A percentile compares a stretch with the other conserved stretches of the same genome.
These are phyloP conservation scores for Botrytis hyacinthi DNA, from an alignment of 2,329 filamentous ascomycete genomes.

Conservation along the genomic window DNA sequence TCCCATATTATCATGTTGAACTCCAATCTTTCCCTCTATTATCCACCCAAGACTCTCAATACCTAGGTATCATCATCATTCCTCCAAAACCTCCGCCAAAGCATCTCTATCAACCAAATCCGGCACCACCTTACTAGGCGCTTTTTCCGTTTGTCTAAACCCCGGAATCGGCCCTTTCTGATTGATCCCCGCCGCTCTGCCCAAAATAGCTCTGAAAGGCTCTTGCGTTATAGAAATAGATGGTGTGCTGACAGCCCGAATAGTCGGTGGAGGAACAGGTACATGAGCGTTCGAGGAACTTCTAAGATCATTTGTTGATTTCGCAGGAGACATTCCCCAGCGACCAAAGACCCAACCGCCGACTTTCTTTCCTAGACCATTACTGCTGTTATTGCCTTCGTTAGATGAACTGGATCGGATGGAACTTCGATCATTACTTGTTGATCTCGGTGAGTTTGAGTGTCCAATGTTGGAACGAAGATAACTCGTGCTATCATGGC, in stretches of 20 bases:
- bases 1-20: background rate
- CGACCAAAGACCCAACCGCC: constrained; percentile 64
- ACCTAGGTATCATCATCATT: background rate
- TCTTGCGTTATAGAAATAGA: constrained; percentile 29
- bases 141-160: constrained; percentile 50
- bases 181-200: constrained; percentile 70
- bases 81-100: constrained; percentile 34
- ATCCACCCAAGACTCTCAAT: background rate
- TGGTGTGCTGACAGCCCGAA: constrained; percentile 38
- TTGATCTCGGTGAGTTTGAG: constrained; percentile 33
- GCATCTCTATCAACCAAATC: constrained; percentile 36
- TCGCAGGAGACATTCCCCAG: constrained; percentile 56
- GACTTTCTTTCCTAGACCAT: constrained; percentile 52
- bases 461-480: constrained; percentile 55
- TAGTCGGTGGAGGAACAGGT: constrained; percentile 12
- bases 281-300: constrained; percentile 13
- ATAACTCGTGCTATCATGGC: constrained; percentile 51
- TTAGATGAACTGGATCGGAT: constrained; percentile 34
- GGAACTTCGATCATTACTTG: constrained; percentile 38
- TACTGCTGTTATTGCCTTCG: background rate
- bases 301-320: constrained; percentile 33
- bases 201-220: constrained; percentile 46
- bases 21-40: too few relatives aligned
- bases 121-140: constrained; percentile 36
- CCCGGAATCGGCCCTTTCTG: constrained; percentile 73